Evolutionary conservation across 2,329 filamentous ascomycete genomes (phyloP).

Genomic region (Leptoxyphium fumago): DNA sequence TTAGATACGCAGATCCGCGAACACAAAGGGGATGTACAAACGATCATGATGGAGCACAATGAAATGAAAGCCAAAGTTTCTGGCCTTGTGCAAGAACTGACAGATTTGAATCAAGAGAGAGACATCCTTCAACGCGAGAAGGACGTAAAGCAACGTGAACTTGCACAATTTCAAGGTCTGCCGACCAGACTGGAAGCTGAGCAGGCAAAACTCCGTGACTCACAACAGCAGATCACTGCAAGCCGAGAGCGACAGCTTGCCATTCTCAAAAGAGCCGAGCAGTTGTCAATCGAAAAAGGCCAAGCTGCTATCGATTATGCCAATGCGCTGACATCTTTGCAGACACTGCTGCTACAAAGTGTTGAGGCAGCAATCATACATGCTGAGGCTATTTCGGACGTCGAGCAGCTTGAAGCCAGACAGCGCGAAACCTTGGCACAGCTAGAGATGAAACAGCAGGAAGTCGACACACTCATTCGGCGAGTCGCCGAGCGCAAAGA

Average conservation of each 20-base stretch:
- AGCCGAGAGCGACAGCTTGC: constrained; percentile 34
- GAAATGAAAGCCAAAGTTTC: constrained; percentile 6
- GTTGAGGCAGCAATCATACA: constrained; percentile 55
- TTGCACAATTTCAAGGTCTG: constrained; percentile 50
- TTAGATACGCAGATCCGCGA: constrained; percentile 39
- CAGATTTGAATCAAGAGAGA: constrained; percentile 16
- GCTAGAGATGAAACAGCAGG: constrained; percentile 33
- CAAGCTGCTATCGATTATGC: constrained; percentile 38
- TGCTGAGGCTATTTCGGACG: constrained; percentile 74
- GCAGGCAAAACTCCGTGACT: constrained; percentile 30
- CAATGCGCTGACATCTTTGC: constrained; percentile 47
- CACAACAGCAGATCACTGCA: constrained; percentile 26
- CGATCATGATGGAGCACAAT: constrained; percentile 22
- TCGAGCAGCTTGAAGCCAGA: constrained; percentile 50
- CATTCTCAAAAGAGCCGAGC: constrained; percentile 28
- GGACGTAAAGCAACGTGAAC: constrained; percentile 45
- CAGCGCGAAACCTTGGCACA: constrained; percentile 44
- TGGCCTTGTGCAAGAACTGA: constrained; percentile 1
- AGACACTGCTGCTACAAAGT: constrained; percentile 45
- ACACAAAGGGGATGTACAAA: constrained; percentile 24
- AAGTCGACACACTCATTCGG: constrained; percentile 24
- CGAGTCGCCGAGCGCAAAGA: constrained; percentile 8
- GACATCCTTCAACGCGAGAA: constrained; percentile 46
- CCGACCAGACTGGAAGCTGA: constrained; percentile 54
- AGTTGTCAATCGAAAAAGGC: constrained; percentile 19